Conservation (phyloP, 202 grass and related monocot species). For the Musa balbisiana region DNA sequence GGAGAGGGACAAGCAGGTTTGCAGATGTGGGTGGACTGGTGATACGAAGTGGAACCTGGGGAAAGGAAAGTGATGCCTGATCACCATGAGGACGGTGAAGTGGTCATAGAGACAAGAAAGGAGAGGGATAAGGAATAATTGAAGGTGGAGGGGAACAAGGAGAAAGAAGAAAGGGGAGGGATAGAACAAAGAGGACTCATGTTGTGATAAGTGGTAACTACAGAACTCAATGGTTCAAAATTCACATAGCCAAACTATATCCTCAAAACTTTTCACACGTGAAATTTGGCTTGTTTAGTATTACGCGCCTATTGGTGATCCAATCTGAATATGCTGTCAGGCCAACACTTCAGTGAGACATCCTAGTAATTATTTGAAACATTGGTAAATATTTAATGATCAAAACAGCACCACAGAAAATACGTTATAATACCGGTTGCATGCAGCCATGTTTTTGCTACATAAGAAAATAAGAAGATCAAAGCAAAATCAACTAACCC, state of each 20-base stretch:
- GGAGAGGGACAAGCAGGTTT: background rate
- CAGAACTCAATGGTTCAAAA: too few species aligned
- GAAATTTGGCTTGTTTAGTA: background rate
- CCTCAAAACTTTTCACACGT: too few species aligned
- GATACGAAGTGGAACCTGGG: background rate
- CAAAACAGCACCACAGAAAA: too few species aligned
- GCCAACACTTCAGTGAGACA: too few species aligned
- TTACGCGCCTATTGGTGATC: too few species aligned
- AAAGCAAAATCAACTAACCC: constrained; percentile 49
- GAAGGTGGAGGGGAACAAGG: too few species aligned
- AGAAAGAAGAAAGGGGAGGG: too few species aligned
- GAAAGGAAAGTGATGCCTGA: background rate
- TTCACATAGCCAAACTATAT: too few species aligned
- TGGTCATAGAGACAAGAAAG: background rate
- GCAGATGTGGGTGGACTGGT: background rate
- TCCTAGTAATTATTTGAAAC: background rate
- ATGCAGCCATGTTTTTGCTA: background rate
- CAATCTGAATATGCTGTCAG: too few species aligned
- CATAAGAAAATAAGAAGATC: constrained; percentile 16
- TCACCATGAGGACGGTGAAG: background rate
- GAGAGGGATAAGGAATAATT: too few species aligned
- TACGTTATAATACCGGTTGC: background rate
- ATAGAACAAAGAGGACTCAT: background rate
- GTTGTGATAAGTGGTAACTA: background rate
- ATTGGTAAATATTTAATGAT: background rate